Evolutionary conservation across 495 filamentous ascomycete genomes (phyloP).

Genomic region (Penicillium turbatum): DNA sequence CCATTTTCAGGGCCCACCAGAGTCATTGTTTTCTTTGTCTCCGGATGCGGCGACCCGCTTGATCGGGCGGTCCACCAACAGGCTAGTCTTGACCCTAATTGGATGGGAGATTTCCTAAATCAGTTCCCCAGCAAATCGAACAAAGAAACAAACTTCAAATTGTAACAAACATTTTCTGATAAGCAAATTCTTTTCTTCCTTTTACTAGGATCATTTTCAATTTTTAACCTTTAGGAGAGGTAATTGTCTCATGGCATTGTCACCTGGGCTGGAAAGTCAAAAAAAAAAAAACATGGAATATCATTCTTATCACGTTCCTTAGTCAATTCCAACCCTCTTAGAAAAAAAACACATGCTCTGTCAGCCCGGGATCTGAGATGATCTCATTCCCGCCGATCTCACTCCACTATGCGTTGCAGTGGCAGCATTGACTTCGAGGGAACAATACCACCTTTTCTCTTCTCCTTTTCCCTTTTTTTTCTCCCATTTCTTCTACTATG

Average conservation of each 20-base stretch:
- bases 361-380: constrained; percentile 2
- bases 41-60: constrained; percentile 39
- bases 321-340: too few species aligned
- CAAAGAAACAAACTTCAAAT: neutral
- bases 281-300: too few species aligned
- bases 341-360: too few species aligned
- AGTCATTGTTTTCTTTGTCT: constrained; percentile 40
- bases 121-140: constrained; percentile 7
- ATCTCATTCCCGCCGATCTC: constrained; percentile 16
- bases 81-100: neutral
- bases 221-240: neutral
- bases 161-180: neutral
- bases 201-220: neutral
- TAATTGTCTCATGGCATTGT: neutral
- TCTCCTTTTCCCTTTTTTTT: neutral
- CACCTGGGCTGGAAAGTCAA: neutral
- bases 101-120: neutral
- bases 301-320: neutral
- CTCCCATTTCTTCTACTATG: neutral
- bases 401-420: constrained; percentile 8
- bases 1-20: constrained; percentile 2
- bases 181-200: neutral
- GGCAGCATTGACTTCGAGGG: neutral
- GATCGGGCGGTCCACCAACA: constrained; percentile 9
- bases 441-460: constrained; percentile 17